Base-by-base conservation (phyloP, 2,329 filamentous ascomycete genomes). In the Fusarium sororula region DNA sequence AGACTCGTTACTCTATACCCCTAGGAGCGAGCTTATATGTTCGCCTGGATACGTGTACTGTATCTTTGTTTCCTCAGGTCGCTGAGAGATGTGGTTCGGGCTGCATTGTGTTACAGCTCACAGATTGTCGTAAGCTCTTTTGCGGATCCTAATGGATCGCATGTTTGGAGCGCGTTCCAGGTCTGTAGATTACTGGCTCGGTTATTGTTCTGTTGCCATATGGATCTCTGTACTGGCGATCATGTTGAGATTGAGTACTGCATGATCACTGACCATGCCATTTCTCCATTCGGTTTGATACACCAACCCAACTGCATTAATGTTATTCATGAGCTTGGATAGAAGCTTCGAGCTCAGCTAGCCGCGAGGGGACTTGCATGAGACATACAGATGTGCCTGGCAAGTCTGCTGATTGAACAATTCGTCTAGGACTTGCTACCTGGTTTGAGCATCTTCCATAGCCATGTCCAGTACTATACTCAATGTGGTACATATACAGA, bases 101-200 rank as follows among this genome's bases (percentile, higher is more conserved):
- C 64, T 70, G 24, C 61, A 28, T 38, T 59, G 24, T 59, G 28
- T 38, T 37, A 38, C 56, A 51, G 15, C 42, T 59, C 56, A 38
- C 28, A 24, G 28, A 24, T 15, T 55, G 39, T 65, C 47, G 67
- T 62, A 50, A 65, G 53, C 57, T 54, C 57, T 59, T 65, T 72
- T 62, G 51, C 51, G 41, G 54, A 55, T 48, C 53, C 41, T 20
- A n/a, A 35, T 50, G 41, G 54, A 42, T 63, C 63, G 42, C 38
- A 45, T 55, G 47, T 66, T 63, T 68, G 24, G 28, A 53, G 38
- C 20, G n/a, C 45, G 30, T 56, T 53, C 35, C 32, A 24, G 22
- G 14, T 14, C 26, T 60, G 26, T 35, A 42, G 24, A 42, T 42
- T 17, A 55, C 45, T 50, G 38, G 55, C 48, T 59, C 35, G 24